Base-by-base conservation (phyloP, 2,329 filamentous ascomycete genomes). In the Colletotrichum lentis region DNA sequence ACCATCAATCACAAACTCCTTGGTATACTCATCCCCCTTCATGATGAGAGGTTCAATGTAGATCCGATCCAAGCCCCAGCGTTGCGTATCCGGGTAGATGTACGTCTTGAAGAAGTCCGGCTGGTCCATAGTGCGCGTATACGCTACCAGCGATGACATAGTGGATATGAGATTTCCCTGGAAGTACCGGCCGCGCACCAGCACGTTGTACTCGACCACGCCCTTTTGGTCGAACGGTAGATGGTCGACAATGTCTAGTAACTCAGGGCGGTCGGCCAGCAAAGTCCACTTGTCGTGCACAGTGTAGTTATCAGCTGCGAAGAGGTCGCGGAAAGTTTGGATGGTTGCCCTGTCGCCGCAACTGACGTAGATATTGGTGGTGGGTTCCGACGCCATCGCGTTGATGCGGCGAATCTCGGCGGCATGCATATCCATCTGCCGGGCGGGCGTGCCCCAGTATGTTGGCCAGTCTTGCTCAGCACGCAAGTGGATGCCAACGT, bases 251-350 rank as follows among this genome's bases (percentile, higher is more conserved):
- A 37, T n/a, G 2, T 46, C 56, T 24, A 59, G 43, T 18, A 47
- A 22, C n/a, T 59, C 43, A 14, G 56, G 56, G 18, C 27, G 43
- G 18, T 59, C 56, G n/a, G 43, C 56, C 43, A 46, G 56, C n/a
- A 49, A 14, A 59, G 41, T 59, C 56, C 56, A 59, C 43, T 59
- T 59, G 18, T 59, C 56, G 41, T 43, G 44, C 18, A 59, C 56
- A 5, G 43, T 59, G 43, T 59, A 59, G 22, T 37, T 37, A 24
- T 59, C 56, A 5, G 43, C 10, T 11, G 43, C 56, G 43, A 59
- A 37, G 10, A 59, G 47, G 43, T 59, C 56, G 27, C 43, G 56
- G 7, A 59, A 59, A 22, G 27, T 49, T 27, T 59, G 56, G 24
- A 59, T 49, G n/a, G n/a, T 20, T 11, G 14, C n/a, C 18, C 10